Conservation (phyloP, 176 grass and related monocot genomes). For the Zoysia japonica region DNA sequence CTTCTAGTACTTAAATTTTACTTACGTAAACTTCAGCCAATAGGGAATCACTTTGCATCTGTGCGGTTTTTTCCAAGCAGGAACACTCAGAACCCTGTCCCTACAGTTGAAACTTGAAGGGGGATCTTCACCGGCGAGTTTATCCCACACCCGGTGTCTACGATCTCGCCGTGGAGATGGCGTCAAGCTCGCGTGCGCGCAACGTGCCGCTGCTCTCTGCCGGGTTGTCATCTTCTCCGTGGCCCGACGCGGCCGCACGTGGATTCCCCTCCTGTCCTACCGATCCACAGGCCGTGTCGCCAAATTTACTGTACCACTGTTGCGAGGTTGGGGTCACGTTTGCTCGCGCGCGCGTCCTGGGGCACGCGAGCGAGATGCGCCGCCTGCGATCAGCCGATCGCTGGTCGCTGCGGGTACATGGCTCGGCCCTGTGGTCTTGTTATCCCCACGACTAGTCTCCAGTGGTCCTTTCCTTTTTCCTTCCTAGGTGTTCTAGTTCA, state of each 20-base stretch:
- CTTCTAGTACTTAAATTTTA: no score
- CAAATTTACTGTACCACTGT: not conserved
- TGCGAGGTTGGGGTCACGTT: conserved; percentile 18
- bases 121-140: not conserved
- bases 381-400: not conserved
- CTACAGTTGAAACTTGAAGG: not conserved
- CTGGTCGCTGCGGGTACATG: no score
- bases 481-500: no score
- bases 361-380: conserved; percentile 22
- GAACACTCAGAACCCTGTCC: not conserved
- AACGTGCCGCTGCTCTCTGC: conserved; percentile 34
- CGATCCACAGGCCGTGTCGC: not conserved
- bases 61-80: not conserved
- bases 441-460: not conserved
- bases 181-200: not conserved
- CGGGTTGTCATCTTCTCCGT: conserved; percentile 7
- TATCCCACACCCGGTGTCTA: not conserved
- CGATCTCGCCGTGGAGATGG: not conserved
- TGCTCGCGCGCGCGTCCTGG: conserved; percentile 23
- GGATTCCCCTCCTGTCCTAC: not conserved
- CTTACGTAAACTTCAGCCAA: not conserved
- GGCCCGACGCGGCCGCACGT: conserved; percentile 39
- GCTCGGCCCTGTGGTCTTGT: not conserved
- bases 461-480: not conserved
- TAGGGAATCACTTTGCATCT: not conserved